These are phyloP conservation scores for Lasiodiplodia theobromae DNA, from an alignment of 2,329 filamentous ascomycete species.

Conservation along the genomic window DNA sequence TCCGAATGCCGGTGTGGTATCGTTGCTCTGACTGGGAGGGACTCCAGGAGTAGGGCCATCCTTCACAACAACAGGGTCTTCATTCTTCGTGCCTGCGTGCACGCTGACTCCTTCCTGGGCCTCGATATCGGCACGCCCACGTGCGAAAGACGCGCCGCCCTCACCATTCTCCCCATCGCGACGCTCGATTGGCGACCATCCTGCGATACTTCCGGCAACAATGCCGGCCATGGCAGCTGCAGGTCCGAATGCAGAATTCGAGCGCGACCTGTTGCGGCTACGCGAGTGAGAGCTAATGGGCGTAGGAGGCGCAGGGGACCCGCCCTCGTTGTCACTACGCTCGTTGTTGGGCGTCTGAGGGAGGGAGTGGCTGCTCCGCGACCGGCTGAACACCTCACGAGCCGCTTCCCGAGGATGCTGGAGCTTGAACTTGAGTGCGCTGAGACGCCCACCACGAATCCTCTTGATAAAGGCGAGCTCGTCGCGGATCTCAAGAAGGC, in stretches of 20 bases:
- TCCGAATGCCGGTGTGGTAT: constrained; percentile 54
- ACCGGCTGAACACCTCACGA: constrained; percentile 57
- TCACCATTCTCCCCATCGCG: constrained; percentile 43
- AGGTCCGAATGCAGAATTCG: constrained; percentile 75
- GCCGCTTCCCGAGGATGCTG: constrained; percentile 66
- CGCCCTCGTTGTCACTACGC: constrained; percentile 38
- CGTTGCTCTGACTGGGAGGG: constrained; percentile 53
- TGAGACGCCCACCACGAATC: constrained; percentile 81
- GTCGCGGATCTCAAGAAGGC: constrained; percentile 76
- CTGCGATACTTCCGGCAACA: constrained; percentile 76
- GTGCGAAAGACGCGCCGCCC: constrained; percentile 50
- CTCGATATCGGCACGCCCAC: constrained; percentile 50
- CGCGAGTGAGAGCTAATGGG: constrained; percentile 63
- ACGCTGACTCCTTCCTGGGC: constrained; percentile 53
- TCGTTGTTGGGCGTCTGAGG: constrained; percentile 71
- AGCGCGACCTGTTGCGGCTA: constrained; percentile 69
- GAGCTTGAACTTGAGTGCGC: constrained; percentile 80
- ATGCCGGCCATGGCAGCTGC: constrained; percentile 85
- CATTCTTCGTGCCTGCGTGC: constrained; percentile 57
- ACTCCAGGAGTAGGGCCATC: constrained; percentile 37
- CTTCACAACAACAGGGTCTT: constrained; percentile 54
- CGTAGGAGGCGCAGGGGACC: constrained; percentile 55
- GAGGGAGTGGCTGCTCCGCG: constrained; percentile 65
- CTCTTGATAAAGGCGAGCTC: constrained; percentile 82
- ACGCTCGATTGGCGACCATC: constrained; percentile 75